Conservation (phyloP, 805 yeast species). For the Zygosaccharomyces bisporus region DNA sequence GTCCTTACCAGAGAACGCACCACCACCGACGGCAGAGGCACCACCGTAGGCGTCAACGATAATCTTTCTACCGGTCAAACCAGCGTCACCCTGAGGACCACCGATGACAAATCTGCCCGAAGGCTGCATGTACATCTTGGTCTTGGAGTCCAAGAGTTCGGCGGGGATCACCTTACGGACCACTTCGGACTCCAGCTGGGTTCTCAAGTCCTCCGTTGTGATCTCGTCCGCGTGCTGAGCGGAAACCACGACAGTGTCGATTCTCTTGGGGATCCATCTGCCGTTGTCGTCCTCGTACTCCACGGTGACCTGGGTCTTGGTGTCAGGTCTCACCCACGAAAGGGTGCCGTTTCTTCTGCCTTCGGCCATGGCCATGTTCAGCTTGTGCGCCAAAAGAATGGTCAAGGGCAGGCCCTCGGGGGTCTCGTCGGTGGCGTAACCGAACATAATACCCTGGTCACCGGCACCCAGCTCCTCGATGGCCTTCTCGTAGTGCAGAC, state of each 20-base stretch:
- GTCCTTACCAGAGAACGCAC: slow-evolving; percentile 99
- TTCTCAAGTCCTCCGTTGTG: slow-evolving; percentile 87
- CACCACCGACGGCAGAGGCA: slow-evolving; percentile 99
- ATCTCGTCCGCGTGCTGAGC: slow-evolving; percentile 97
- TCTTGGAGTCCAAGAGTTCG: slow-evolving; percentile 85
- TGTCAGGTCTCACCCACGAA: slow-evolving; percentile 98
- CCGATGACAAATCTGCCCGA: slow-evolving; percentile 99
- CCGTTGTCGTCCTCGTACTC: slow-evolving; percentile 94
- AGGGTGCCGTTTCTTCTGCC: slow-evolving; percentile 96
- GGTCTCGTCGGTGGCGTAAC: slow-evolving; percentile 98
- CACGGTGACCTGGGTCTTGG: slow-evolving; percentile 98
- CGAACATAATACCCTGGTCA: slow-evolving; percentile 99
- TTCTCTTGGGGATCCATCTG: slow-evolving; percentile 93
- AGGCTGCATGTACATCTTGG: slow-evolving; percentile 97
- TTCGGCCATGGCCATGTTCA: slow-evolving; percentile 93
- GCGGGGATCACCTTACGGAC: slow-evolving; percentile 91
- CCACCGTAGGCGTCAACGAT: slow-evolving; percentile 99
- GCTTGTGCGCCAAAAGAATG: slow-evolving; percentile 87
- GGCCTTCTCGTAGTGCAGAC: slow-evolving; percentile 94
- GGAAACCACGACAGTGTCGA: slow-evolving; percentile 95
- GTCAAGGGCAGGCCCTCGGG: slow-evolving; percentile 97
- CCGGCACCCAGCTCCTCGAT: slow-evolving; percentile 99
- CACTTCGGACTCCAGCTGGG: slow-evolving; percentile 70
- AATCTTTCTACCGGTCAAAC: slow-evolving; percentile 98
- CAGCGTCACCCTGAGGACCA: slow-evolving; percentile 99